Percentiles rank a stretch among this genome's conserved stretches.
Conservation (phyloP, 1,284 basidiomycete genomes). For the Ceratobasidium theobromae region DNA sequence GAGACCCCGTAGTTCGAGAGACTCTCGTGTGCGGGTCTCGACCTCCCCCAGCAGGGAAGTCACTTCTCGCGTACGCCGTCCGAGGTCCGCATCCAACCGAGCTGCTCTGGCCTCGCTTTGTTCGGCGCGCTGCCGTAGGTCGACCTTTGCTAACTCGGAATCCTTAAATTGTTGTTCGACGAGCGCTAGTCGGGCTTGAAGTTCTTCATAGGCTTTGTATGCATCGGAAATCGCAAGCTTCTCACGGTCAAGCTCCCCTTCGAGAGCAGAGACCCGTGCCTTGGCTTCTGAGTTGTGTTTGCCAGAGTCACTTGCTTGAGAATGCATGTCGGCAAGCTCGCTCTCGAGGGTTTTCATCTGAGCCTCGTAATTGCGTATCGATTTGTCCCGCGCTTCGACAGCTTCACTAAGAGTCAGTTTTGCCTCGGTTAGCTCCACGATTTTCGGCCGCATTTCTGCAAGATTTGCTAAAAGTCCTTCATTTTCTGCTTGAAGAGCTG, state of each 20-base stretch:
- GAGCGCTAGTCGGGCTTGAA: constrained; percentile 49
- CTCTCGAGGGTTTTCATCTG: constrained; percentile 63
- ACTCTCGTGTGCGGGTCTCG: constrained; percentile 8
- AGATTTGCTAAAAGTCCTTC: constrained; percentile 69
- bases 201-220: constrained; percentile 48
- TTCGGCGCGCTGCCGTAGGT: not conserved
- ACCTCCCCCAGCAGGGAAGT: constrained; percentile 22
- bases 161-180: constrained; percentile 14
- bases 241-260: constrained; percentile 44
- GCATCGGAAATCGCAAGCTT: constrained; percentile 60
- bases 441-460: constrained; percentile 81
- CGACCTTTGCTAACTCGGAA: not conserved
- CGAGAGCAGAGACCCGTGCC: constrained; percentile 37
- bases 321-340: constrained; percentile 55
- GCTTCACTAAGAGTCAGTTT: constrained; percentile 68
- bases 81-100: constrained; percentile 3
- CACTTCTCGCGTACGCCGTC: constrained; percentile 21
- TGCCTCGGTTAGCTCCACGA: constrained; percentile 69
- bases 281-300: constrained; percentile 49
- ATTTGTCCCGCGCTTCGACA: constrained; percentile 56
- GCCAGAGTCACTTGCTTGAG: constrained; percentile 52
- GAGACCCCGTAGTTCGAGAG: constrained; percentile 57
- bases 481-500: constrained; percentile 68
- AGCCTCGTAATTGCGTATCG: constrained; percentile 56
- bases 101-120: not conserved